Conservation (phyloP, 331 rosid genomes). For the Arachis monticola region DNA sequence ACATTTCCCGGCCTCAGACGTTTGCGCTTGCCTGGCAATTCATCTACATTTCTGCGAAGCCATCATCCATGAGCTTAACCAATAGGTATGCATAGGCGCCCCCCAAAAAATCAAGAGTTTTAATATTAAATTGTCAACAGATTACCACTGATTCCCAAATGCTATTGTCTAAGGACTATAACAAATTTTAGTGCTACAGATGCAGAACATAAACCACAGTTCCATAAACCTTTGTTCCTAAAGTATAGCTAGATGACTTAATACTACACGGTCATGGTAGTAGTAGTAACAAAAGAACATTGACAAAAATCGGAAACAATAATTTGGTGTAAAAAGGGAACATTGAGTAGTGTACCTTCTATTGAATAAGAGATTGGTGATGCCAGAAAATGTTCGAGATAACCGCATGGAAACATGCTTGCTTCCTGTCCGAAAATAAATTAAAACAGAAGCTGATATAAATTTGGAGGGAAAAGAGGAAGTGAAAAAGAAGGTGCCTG, state of each 20-base stretch:
- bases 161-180: slow-evolving; percentile 1
- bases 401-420: slow-evolving; percentile 74
- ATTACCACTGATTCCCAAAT: neutral
- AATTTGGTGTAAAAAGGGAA: neutral
- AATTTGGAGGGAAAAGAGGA: neutral
- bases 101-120: slow-evolving; percentile 3
- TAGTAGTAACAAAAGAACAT: neutral
- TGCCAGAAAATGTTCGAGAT: slow-evolving; percentile 69
- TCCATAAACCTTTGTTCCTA: neutral
- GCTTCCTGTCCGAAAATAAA: slow-evolving; percentile 48
- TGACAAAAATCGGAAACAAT: neutral
- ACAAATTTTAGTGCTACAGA: neutral
- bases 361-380: slow-evolving; percentile 74
- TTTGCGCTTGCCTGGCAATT: slow-evolving; percentile 59
- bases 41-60: slow-evolving; percentile 66
- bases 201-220: neutral
- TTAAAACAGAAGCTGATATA: neutral
- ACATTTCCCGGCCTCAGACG: slow-evolving; percentile 78
- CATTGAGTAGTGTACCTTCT: slow-evolving; percentile 60
- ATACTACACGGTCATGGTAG: neutral
- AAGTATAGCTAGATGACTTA: slow-evolving; percentile 20
- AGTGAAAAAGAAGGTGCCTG: slow-evolving; percentile 47
- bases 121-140: neutral
- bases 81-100: slow-evolving; percentile 10
- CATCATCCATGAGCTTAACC: slow-evolving; percentile 27